Evolutionary conservation across 192 early-diverging fungal species (phyloP), one percentile per base, ranked within the genome.

Genomic region (Umbelopsis vinacea): DNA sequence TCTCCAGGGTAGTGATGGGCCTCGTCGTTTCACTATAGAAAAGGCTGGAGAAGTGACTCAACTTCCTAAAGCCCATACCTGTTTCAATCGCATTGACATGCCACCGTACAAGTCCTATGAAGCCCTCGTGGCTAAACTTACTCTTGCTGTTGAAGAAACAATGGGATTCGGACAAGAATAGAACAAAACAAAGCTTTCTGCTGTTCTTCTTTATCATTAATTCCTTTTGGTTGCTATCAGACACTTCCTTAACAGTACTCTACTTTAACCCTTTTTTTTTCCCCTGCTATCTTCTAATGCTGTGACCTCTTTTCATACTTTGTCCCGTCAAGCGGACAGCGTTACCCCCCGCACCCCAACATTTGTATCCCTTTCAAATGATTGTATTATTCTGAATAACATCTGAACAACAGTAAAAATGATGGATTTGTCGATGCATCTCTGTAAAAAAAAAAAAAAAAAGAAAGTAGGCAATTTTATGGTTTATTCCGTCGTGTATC

Each of bases 31-130:
- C 74, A 97, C 95, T 0, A 94, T 99, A 70, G 97, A 99, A 77
- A 97, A 96, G 79, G 86, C 92, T 17, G 96, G 96, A 15, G 94
- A 97, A 55, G 83, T 90, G 21, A 84, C 89, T 10, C 87, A 89
- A 33, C 81, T 99, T 72, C 97, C 97, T 14, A 97, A 99, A 81
- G 89, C 88, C 37, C 97, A 99, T 78, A 98, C 97, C 11, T 99
- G 95, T 79, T 99, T 99, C 84, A 99, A 99, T 81, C 93, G 97
- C 33, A 90, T 99, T 67, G 96, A 98, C 74, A 83, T 99, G 78
- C 97, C 97, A 67, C 92, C 92, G 17, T 99, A 99, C 80, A 87
- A 91, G 46, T 88, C 85, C 29, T 91, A 92, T 69, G 92, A 95
- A 63, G 86, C 89, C 43, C 74, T 94, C 37, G 82, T 75, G 72